Evolutionary conservation across 208 protist species (phyloP).

Genomic region (Spongospora subterranea): DNA sequence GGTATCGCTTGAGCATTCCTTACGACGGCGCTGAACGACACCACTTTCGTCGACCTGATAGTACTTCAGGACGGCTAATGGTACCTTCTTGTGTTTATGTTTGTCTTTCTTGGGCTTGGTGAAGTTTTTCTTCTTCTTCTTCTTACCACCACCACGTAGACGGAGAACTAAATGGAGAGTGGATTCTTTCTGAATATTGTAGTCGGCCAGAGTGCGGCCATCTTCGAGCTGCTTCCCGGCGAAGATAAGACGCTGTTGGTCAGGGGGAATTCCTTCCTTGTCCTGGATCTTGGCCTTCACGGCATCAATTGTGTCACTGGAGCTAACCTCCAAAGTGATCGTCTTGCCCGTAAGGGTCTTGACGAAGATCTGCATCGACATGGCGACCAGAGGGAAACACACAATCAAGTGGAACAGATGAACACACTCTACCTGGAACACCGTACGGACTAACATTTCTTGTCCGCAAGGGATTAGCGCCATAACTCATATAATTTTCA

Average conservation of each 20-base stretch:
- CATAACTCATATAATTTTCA: too few species aligned
- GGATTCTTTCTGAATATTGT: slow-evolving; percentile 91
- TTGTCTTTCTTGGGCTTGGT: slow-evolving; percentile 98
- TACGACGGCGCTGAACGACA: slow-evolving; percentile 91
- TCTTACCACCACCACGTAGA: slow-evolving; percentile 94
- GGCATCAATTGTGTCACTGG: slow-evolving; percentile 89
- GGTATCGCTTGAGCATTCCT: slow-evolving; percentile 88
- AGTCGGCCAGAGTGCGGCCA: slow-evolving; percentile 84
- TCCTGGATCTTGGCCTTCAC: slow-evolving; percentile 91
- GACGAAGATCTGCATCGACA: slow-evolving; percentile 86
- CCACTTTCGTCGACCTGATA: slow-evolving; percentile 97
- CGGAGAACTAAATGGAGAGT: slow-evolving; percentile 89
- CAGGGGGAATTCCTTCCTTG: slow-evolving; percentile 87
- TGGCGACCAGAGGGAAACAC: background rate
- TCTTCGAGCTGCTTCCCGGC: slow-evolving; percentile 90
- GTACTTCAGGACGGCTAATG: slow-evolving; percentile 98
- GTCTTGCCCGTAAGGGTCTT: slow-evolving; percentile 89
- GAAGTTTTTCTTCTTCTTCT: slow-evolving; percentile 99
- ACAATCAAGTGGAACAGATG: too few species aligned
- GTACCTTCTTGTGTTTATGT: slow-evolving; percentile 98
- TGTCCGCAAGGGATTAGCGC: too few species aligned
- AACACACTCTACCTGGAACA: too few species aligned
- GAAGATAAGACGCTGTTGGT: slow-evolving; percentile 90
- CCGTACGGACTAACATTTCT: too few species aligned
- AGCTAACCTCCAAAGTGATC: slow-evolving; percentile 87